Conservation (phyloP, 2,329 filamentous ascomycete genomes). For the Paracoccidioides brasiliensis region DNA sequence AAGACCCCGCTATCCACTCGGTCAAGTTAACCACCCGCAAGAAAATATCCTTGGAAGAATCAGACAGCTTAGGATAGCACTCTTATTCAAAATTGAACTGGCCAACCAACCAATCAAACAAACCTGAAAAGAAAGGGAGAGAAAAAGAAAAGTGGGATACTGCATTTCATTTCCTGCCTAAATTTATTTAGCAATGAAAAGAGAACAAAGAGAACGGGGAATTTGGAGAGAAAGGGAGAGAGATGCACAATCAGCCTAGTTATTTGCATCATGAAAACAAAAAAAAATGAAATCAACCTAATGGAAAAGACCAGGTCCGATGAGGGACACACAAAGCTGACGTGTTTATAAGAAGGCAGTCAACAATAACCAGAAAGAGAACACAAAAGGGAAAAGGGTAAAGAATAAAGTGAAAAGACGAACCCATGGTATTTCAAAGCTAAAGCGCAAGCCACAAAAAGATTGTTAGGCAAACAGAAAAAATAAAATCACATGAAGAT, state of each 20-base stretch:
- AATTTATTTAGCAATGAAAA: background rate
- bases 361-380: background rate
- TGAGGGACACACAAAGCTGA: background rate
- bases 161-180: background rate
- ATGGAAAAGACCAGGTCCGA: background rate
- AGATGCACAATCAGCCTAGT: background rate
- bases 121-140: background rate
- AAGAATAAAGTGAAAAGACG: background rate
- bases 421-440: constrained; percentile 4
- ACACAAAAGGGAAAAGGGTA: background rate
- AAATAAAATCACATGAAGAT: constrained; percentile 2
- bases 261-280: no score
- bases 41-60: no score
- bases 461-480: background rate
- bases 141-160: background rate
- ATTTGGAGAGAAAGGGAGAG: background rate
- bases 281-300: background rate
- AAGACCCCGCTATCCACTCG: no score
- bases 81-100: no score
- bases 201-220: background rate
- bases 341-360: background rate
- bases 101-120: no score
- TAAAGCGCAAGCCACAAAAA: background rate
- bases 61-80: no score
- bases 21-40: no score